Conservation (phyloP, 441 rosid species). For the Euphorbia celastroides region DNA sequence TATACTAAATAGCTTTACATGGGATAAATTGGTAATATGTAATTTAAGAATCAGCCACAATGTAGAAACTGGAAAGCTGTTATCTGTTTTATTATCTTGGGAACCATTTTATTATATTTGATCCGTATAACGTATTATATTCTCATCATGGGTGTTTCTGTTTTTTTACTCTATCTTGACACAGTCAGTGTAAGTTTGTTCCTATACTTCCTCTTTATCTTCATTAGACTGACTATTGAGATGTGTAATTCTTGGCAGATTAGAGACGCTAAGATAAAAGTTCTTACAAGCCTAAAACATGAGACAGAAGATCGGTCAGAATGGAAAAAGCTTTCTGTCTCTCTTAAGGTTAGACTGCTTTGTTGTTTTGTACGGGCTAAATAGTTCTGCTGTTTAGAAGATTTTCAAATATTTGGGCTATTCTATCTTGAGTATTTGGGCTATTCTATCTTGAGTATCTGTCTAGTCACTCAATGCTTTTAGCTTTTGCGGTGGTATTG, state of each 20-base stretch:
- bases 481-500: neutral
- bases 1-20: neutral
- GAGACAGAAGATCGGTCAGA: conserved; percentile 70
- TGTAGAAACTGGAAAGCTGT: neutral
- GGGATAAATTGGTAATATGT: neutral
- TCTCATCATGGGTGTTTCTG: too few species aligned
- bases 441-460: neutral
- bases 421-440: too few species aligned
- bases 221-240: conserved; percentile 10
- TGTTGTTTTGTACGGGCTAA: neutral
- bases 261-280: conserved; percentile 77
- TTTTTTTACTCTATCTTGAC: neutral
- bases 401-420: too few species aligned
- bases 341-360: conserved; percentile 53
- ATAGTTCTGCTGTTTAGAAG: conserved; percentile 2
- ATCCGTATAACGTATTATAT: too few species aligned
- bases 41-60: neutral
- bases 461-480: neutral
- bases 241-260: conserved; percentile 39
- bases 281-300: conserved; percentile 68
- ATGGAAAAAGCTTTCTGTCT: conserved; percentile 62
- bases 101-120: too few species aligned
- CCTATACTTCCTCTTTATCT: conserved; percentile 15
- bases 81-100: neutral
- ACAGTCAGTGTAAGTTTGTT: neutral